Evolutionary conservation across 495 filamentous ascomycete genomes (phyloP), one percentile per base, ranked within the genome.

Genomic region (Zalerion maritima): DNA sequence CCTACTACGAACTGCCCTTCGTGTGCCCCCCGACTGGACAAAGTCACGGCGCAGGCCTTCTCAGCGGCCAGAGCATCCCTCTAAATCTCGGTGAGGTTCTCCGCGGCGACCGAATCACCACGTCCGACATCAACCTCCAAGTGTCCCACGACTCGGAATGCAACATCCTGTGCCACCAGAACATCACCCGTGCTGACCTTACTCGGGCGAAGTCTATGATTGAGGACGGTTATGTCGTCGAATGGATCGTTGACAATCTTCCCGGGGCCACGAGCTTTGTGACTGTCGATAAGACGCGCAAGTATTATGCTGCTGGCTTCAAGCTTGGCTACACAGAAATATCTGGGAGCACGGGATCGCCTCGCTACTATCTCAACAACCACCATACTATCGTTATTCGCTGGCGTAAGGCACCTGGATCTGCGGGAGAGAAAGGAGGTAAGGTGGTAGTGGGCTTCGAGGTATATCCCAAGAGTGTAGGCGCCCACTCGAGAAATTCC

Each of bases 221-320:
- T 24, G 68, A 65, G 35, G 71, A 85, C 31, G 83, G 83, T 22
- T 93, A 92, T 50, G 80, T 92, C 23, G 78, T 75, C 2, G 86
- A 94, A 50, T 94, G 86, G 86, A 94, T 94, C 42, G 82, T 87
- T 24, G 86, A 94, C 49, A 94, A 94, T 37, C 62, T 94, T 15
- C 86, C 86, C 6, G 86, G 86, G 5, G 86, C 86, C 22, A 93
- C 86, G 3, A 85, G 76, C 46, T 94, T 93, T 43, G 83, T 93
- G 24, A 91, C 82, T 0, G 77, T 82, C 9, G 86, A 94, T 49
- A 83, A 81, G 49, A 73, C 67, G 30, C 72, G 75, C 39, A 93
- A 85, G 49, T 93, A 93, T 54, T 94, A 93, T 46, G 83, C 86
- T 14, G 75, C 86, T 9, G 86, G 86, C n/a, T 94, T 93, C 60